Evolutionary conservation across 257 asterid species (phyloP).

Genomic region (Solanum virginianum): DNA sequence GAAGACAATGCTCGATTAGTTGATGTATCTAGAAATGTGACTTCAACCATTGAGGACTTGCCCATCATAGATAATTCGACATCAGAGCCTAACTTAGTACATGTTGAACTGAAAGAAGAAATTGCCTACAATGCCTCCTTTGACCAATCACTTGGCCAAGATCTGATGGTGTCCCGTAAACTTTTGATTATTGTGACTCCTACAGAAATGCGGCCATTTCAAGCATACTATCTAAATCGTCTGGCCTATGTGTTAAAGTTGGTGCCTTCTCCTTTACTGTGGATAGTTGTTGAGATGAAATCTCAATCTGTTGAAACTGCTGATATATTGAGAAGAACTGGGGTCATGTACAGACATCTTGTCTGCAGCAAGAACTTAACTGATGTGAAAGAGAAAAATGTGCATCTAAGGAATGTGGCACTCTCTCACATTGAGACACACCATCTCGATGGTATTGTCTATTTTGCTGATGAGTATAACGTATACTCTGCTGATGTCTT

Average conservation of each 20-base stretch:
- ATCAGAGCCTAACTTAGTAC: slow-evolving; percentile 2
- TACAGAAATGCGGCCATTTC: slow-evolving; percentile 30
- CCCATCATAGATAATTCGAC: slow-evolving; percentile 8
- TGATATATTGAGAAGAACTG: slow-evolving; percentile 51
- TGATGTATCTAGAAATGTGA: slow-evolving; percentile 6
- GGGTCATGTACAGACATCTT: slow-evolving; percentile 63
- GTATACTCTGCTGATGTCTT: slow-evolving; percentile 40
- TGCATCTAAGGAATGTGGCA: slow-evolving; percentile 46
- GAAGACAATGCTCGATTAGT: slow-evolving; percentile 5
- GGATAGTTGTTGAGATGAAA: slow-evolving; percentile 76
- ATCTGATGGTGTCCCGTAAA: slow-evolving; percentile 16
- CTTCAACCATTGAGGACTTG: slow-evolving; percentile 8
- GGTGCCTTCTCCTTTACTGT: slow-evolving; percentile 49
- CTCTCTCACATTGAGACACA: slow-evolving; percentile 62
- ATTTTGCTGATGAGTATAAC: slow-evolving; percentile 63
- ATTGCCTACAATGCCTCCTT: neutral
- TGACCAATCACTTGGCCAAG: slow-evolving; percentile 12
- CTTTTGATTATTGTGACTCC: slow-evolving; percentile 70
- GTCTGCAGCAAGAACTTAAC: slow-evolving; percentile 36
- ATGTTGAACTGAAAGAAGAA: slow-evolving; percentile 9
- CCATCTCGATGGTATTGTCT: slow-evolving; percentile 65
- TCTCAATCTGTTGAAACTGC: slow-evolving; percentile 53
- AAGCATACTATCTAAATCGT: slow-evolving; percentile 44
- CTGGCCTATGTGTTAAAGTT: slow-evolving; percentile 41
- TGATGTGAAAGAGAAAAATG: slow-evolving; percentile 21